Evolutionary conservation across 2,329 filamentous ascomycete genomes (phyloP), one percentile per base, ranked within the genome.

Genomic region (Ophiostoma novo-ulmi): DNA sequence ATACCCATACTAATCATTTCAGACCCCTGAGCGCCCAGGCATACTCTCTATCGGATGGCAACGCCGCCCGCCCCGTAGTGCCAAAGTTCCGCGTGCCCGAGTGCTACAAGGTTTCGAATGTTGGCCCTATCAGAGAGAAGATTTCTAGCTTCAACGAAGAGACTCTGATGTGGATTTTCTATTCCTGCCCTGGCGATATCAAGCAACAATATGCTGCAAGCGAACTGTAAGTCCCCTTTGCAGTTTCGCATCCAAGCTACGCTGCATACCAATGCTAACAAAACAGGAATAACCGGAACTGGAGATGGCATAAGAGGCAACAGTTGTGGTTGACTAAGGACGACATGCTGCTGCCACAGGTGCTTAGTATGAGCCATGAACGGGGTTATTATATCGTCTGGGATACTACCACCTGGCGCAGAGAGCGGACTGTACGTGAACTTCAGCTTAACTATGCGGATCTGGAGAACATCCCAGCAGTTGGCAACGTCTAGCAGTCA

Each of bases 91-190:
- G 82, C 14, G 78, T 90, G 39, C 88, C 88, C 0, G 88, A 90
- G 65, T 90, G 88, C 78, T 90, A 90, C 76, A 85, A 84, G 69
- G 88, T 90, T 44, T 87, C 84, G 73, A 90, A 90, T 73, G 87
- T 89, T 36, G 87, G 88, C 74, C 83, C 86, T 2, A 84, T 90
- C 69, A 87, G 89, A 73, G 87, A 83, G 75, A 90, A 90, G 78
- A 88, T 90, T 67, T 82, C 82, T 58, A 89, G 85, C 73, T 89
- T 90, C 78, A 89, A 89, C 74, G 88, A 90, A 73, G 88, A 90
- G 78, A 89, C 88, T 0, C 79, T 90, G 67, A 87, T 90, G 78
- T 89, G 86, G 84, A 90, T 90, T 74, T 90, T 90, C 76, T 90
- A 90, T 78, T 88, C 85, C 78, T 88, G 86, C 72, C 86, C 88